Evolutionary conservation across 495 filamentous ascomycete genomes (phyloP).

Genomic region (Astrothelium macrocarpum): DNA sequence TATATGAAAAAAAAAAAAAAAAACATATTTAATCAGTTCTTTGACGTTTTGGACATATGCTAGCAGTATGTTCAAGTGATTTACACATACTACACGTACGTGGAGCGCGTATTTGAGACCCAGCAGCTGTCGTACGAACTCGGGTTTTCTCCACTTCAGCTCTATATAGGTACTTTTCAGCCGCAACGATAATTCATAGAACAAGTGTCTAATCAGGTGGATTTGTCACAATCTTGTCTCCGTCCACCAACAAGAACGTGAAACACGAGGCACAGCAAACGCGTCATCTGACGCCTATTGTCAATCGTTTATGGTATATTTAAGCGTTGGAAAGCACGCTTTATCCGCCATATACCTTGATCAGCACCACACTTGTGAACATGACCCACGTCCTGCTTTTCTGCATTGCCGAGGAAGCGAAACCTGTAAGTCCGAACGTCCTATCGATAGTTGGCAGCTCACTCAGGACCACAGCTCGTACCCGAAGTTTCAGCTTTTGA

Average conservation of each 20-base stretch:
- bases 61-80: too few relatives aligned
- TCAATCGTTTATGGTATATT: not conserved
- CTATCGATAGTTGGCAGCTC: not conserved
- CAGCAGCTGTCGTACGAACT: too few relatives aligned
- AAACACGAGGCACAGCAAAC: not conserved
- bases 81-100: too few relatives aligned
- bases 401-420: not conserved
- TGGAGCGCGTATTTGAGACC: too few relatives aligned
- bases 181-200: not conserved
- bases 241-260: not conserved
- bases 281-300: not conserved
- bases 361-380: not conserved
- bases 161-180: not conserved
- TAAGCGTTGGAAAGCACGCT: not conserved
- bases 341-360: not conserved
- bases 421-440: not conserved
- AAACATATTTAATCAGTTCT: too few relatives aligned
- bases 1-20: too few relatives aligned
- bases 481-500: not conserved
- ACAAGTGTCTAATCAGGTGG: not conserved
- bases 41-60: too few relatives aligned
- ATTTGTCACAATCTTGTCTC: not conserved
- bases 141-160: too few relatives aligned
- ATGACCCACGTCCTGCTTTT: not conserved
- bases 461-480: not conserved